These are phyloP conservation scores for Tagetes erecta DNA, from an alignment of 129 eudicot species.

Conservation along the genomic window DNA sequence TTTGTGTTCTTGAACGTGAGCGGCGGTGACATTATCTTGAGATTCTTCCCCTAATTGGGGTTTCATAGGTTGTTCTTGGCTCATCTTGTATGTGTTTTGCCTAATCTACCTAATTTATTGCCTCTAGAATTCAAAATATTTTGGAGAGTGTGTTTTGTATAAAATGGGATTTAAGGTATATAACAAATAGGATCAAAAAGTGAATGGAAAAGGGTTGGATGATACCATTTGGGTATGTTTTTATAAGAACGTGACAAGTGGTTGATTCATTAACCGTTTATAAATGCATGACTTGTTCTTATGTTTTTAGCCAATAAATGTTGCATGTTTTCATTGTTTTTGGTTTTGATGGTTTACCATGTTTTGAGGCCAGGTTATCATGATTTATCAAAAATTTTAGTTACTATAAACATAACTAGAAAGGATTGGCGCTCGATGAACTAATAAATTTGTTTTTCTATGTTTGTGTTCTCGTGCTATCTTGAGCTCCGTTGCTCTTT, in stretches of 20 bases:
- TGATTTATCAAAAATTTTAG: no score
- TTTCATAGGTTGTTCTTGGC: conserved; percentile 39
- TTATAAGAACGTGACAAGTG: conserved; percentile 29
- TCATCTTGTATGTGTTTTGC: conserved; percentile 36
- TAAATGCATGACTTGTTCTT: conserved; percentile 26
- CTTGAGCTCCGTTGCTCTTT: no score
- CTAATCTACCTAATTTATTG: conserved; percentile 34
- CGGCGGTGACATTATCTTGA: conserved; percentile 2
- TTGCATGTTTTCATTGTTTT: background rate
- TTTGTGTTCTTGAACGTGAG: conserved; percentile 26
- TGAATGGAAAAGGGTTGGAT: conserved; percentile 14
- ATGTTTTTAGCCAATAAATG: conserved; percentile 8
- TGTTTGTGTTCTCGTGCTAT: no score
- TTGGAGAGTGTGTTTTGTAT: background rate
- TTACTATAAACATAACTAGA: no score
- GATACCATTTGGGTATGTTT: conserved; percentile 16
- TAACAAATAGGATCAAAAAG: conserved; percentile 14
- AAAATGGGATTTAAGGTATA: conserved; percentile 13
- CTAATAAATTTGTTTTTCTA: no score
- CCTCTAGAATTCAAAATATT: conserved; percentile 15
- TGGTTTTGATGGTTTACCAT: conserved; percentile 15
- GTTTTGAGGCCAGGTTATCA: background rate
- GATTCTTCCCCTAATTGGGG: conserved; percentile 38
- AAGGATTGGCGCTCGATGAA: no score
- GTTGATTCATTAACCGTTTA: conserved; percentile 18